Percentiles rank a stretch among this genome's conserved stretches.
These are phyloP conservation scores for Sphagnum fallax DNA, from an alignment of 228 moss, liverwort and hornwort genomes.

Conservation along the genomic window DNA sequence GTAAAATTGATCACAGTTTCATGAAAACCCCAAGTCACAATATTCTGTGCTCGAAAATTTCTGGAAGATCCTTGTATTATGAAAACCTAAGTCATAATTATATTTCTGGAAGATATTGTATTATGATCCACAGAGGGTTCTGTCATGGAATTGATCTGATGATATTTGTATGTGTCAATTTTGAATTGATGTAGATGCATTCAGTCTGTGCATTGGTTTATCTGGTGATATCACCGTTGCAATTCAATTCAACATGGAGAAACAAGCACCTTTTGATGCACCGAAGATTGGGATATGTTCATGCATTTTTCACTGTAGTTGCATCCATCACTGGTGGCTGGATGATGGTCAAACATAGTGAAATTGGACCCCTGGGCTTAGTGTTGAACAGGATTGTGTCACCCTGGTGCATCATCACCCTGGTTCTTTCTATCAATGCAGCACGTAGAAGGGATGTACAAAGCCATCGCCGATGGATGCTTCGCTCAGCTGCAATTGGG, in stretches of 20 bases:
- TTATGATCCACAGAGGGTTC: too few species aligned
- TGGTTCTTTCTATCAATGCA: slow-evolving; percentile 18
- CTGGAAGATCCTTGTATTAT: neutral
- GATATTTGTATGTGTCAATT: too few species aligned
- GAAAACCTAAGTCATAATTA: too few species aligned
- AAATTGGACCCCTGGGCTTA: slow-evolving; percentile 13
- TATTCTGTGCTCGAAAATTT: too few species aligned
- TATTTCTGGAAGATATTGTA: too few species aligned
- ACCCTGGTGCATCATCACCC: slow-evolving; percentile 4
- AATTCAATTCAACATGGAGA: slow-evolving; percentile 31
- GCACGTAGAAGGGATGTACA: slow-evolving; percentile 31
- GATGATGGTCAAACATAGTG: slow-evolving; percentile 11
- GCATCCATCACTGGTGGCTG: slow-evolving; percentile 11
- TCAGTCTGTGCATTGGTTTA: slow-evolving; percentile 19
- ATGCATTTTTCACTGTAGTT: slow-evolving; percentile 17
- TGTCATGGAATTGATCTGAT: too few species aligned
- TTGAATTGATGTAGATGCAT: slow-evolving; percentile 15
- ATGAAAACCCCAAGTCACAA: neutral
- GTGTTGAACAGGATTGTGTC: neutral
- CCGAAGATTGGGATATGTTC: slow-evolving; percentile 31
- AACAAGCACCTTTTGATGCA: slow-evolving; percentile 18
- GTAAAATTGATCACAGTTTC: neutral
- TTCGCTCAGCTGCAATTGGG: slow-evolving; percentile 50
- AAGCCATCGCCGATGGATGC: slow-evolving; percentile 40
- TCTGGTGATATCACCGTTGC: slow-evolving; percentile 28